These are phyloP conservation scores for Debaryomyces coudertii DNA, from an alignment of 1,139 yeast species.

Conservation along the genomic window DNA sequence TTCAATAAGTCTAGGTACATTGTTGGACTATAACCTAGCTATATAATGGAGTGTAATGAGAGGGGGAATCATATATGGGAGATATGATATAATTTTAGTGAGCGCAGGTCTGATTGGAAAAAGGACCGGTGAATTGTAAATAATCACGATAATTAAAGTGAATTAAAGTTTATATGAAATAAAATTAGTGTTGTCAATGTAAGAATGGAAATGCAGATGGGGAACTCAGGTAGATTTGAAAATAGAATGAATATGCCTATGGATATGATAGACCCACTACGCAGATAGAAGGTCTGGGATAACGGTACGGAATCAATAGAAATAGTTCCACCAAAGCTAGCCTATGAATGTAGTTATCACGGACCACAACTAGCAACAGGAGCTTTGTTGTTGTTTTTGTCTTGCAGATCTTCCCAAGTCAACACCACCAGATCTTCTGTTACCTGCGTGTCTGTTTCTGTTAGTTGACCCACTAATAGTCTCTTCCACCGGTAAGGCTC, in stretches of 20 bases:
- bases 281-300: neutral
- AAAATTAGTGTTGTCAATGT: neutral
- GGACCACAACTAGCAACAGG: conserved; percentile 32
- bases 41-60: neutral
- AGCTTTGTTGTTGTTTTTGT: conserved; percentile 26
- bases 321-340: neutral
- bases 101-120: neutral
- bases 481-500: conserved; percentile 50
- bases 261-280: no score
- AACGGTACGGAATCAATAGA: neutral
- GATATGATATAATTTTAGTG: neutral
- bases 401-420: conserved; percentile 40
- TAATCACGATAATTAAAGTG: neutral
- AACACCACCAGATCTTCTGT: conserved; percentile 36
- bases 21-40: neutral
- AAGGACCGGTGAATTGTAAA: neutral
- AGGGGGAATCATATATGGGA: neutral
- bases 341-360: neutral
- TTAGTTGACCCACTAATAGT: conserved; percentile 29
- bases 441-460: conserved; percentile 30
- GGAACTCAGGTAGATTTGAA: neutral
- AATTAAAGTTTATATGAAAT: neutral
- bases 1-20: neutral
- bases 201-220: neutral
- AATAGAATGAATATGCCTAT: neutral